Base-by-base conservation (phyloP, 495 filamentous ascomycete species). In the Talaromyces borbonicus region DNA sequence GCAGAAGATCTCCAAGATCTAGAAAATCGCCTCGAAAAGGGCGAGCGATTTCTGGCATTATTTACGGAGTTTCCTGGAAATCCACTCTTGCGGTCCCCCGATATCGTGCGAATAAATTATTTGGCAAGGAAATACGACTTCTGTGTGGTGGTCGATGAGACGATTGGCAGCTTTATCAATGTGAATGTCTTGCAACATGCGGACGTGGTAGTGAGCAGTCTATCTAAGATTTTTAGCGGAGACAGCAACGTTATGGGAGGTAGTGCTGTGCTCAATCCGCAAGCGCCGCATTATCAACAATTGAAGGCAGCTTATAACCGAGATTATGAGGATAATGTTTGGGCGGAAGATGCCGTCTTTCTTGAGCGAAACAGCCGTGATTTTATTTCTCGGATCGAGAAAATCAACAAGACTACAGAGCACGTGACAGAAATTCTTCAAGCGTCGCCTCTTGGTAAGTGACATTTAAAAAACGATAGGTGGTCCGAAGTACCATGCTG, bases 161-260 rank as follows among this genome's bases (percentile, higher is more conserved):
- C 92, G 2, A 83, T 98, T 41, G 90, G 92, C 52, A 98, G 90
- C 45, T 94, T 96, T 52, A 75, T 95, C 46, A 98, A 98, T 53
- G 83, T 98, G 48, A 84, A 96, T 58, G 85, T 97, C 2, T 75
- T 98, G 2, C 86, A 80, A 1, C 83, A 83, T 57, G 86, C 87
- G 38, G 92, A 98, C 63, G 74, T 96, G 11, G 87, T 95, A 14
- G 90, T 90, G 41, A 92, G 84, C 69, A 94, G 87, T 53, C 72
- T 98, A 44, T 96, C 92, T 3, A 98, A 98, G 63, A 82, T 96
- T 39, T 98, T 98, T 64, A 93, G 87, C 46, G 92, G 92, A 23
- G 90, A 95, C 61, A 87, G 86, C 61, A 97, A 98, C 63, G 92
- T 98, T 43, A 96, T 97, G 92, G 92, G 89, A 51, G 92, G 92